phyloP scores from a whole-genome alignment of 768 basidiomycete genomes.

The Leucogyrophana mollusca region DNA sequence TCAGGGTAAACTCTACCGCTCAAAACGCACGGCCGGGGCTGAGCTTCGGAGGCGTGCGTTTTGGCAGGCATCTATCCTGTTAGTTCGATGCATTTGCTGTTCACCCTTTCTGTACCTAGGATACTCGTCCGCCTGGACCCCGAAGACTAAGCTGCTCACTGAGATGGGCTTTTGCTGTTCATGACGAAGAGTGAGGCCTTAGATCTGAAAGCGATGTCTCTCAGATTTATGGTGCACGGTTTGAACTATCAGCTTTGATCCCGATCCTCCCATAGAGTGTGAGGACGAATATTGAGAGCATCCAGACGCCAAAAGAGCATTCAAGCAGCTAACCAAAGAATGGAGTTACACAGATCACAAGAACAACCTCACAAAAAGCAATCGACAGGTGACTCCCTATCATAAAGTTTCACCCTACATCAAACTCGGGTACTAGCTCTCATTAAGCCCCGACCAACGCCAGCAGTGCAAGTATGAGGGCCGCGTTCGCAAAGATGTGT shows the following conservation, averaged over 20 bases:
- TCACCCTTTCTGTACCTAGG: slow-evolving; percentile 15
- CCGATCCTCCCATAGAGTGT: slow-evolving; percentile 60
- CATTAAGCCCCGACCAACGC: neutral
- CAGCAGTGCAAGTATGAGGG: neutral
- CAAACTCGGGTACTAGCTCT: neutral
- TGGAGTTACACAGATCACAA: no score
- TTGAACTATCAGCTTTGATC: slow-evolving; percentile 44
- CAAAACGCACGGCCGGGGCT: slow-evolving; percentile 41
- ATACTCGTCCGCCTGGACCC: slow-evolving; percentile 28
- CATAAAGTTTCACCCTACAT: no score
- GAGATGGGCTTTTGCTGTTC: slow-evolving; percentile 65
- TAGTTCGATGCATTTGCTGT: neutral
- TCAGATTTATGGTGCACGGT: slow-evolving; percentile 3
- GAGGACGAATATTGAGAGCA: slow-evolving; percentile 70
- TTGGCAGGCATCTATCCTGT: slow-evolving; percentile 36
- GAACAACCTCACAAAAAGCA: no score
- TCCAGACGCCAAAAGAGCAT: slow-evolving; percentile 44
- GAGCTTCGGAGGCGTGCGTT: slow-evolving; percentile 63
- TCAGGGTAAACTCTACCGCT: slow-evolving; percentile 36
- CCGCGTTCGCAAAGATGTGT: neutral
- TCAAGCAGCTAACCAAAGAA: no score
- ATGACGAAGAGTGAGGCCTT: slow-evolving; percentile 81
- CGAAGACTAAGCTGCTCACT: slow-evolving; percentile 42
- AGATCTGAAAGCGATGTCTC: slow-evolving; percentile 20
- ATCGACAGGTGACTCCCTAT: no score